Conservation (phyloP, 129 eudicot species). For the Lactuca saligna region DNA sequence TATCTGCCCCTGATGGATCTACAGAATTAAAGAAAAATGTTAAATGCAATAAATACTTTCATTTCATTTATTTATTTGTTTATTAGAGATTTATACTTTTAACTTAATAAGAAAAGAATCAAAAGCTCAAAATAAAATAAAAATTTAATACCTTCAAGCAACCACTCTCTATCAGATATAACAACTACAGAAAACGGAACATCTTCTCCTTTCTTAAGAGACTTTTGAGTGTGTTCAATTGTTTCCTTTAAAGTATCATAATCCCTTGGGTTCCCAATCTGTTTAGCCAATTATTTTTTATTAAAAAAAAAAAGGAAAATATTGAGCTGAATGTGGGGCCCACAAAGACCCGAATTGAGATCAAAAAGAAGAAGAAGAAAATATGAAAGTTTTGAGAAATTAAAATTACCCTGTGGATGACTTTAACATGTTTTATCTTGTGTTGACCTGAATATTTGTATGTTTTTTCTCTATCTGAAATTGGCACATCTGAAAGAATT, state of each 20-base stretch:
- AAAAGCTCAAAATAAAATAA: neutral
- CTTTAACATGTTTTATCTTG: constrained; percentile 64
- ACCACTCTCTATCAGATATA: constrained; percentile 80
- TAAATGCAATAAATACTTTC: too few relatives aligned
- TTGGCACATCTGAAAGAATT: constrained; percentile 83
- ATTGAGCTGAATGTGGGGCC: neutral
- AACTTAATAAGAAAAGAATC: too few relatives aligned
- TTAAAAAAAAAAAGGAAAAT: neutral
- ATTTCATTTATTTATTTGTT: too few relatives aligned
- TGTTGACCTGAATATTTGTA: constrained; percentile 54
- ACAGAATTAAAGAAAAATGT: neutral
- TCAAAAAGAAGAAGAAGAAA: neutral
- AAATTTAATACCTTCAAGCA: constrained; percentile 63
- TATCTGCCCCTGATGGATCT: constrained; percentile 90
- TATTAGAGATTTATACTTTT: too few relatives aligned
- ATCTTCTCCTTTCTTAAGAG: constrained; percentile 54
- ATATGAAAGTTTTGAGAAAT: neutral
- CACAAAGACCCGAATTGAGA: too few relatives aligned
- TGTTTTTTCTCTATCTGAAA: constrained; percentile 61
- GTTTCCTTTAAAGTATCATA: constrained; percentile 66
- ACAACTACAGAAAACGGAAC: constrained; percentile 80
- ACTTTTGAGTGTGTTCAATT: constrained; percentile 51
- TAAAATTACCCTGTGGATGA: constrained; percentile 64
- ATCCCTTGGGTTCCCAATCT: constrained; percentile 86
- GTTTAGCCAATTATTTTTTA: constrained; percentile 10